phyloP scores from a whole-genome alignment of 2,329 filamentous ascomycete genomes.

The Raffaelea deltoideospora region DNA sequence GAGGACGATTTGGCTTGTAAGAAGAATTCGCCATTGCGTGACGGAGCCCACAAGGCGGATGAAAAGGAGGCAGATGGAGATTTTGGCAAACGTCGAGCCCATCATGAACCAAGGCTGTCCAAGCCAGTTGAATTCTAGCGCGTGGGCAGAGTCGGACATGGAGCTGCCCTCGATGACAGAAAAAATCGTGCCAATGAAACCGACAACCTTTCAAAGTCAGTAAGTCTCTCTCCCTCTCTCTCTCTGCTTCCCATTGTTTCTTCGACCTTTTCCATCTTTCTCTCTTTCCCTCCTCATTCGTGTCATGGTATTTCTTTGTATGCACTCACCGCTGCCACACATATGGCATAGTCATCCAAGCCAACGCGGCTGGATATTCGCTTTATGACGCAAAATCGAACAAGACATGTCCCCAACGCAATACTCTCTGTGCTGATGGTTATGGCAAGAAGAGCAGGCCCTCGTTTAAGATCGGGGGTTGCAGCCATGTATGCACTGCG shows the following conservation, averaged over 20 bases:
- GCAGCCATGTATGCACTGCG: conserved; percentile 11
- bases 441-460: conserved; percentile 21
- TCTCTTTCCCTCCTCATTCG: not conserved
- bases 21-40: conserved; percentile 16
- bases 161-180: conserved; percentile 17
- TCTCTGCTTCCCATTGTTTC: too few relatives aligned
- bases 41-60: conserved; percentile 15
- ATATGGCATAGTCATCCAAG: conserved; percentile 20
- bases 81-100: conserved; percentile 19
- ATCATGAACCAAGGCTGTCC: conserved; percentile 22
- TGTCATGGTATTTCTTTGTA: not conserved
- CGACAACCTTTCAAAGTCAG: conserved; percentile 14
- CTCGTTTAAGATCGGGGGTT: conserved; percentile 15
- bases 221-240: too few relatives aligned
- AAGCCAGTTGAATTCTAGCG: conserved; percentile 19
- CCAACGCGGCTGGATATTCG: conserved; percentile 14
- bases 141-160: conserved; percentile 11
- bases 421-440: conserved; percentile 18
- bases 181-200: conserved; percentile 19
- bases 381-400: conserved; percentile 16
- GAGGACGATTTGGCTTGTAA: conserved; percentile 16
- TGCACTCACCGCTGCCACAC: conserved; percentile 16
- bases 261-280: too few relatives aligned
- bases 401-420: conserved; percentile 18
- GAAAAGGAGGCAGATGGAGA: conserved; percentile 22